Evolutionary conservation across 148 eudicot genomes (phyloP).

Genomic region (Vaccinium darrowii): DNA sequence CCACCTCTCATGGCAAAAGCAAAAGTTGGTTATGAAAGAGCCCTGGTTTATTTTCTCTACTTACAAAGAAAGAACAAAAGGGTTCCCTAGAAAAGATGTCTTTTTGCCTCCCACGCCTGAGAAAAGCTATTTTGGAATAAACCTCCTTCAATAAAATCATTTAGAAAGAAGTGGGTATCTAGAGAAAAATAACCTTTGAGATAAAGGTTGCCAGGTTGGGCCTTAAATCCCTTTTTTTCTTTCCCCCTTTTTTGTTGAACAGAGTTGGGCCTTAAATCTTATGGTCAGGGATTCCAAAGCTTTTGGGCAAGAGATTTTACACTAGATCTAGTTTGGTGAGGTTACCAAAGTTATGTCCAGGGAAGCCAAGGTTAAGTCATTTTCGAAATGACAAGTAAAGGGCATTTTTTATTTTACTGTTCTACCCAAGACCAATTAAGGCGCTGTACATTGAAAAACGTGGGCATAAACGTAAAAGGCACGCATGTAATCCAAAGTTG

Average conservation of each 20-base stretch:
- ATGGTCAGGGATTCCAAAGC: constrained; percentile 20
- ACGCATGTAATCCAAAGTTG: constrained; percentile 18
- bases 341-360: constrained; percentile 16
- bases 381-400: constrained; percentile 18
- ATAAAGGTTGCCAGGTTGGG: background rate
- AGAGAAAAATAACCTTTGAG: background rate
- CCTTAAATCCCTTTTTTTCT: constrained; percentile 11
- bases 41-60: constrained; percentile 2
- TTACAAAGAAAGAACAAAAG: constrained; percentile 20
- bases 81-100: constrained; percentile 22
- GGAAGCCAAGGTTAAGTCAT: constrained; percentile 28
- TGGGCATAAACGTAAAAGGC: constrained; percentile 4
- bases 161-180: background rate
- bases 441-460: background rate
- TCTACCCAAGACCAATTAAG: background rate
- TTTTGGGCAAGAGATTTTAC: background rate
- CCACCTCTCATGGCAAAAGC: constrained; percentile 7
- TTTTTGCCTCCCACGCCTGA: constrained; percentile 35
- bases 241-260: too few relatives aligned
- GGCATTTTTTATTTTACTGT: constrained; percentile 8
- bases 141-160: background rate
- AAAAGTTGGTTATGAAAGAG: constrained; percentile 14
- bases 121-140: constrained; percentile 23
- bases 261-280: constrained; percentile 4
- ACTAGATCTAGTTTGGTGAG: constrained; percentile 13